Percentiles rank a stretch among this genome's conserved stretches.
Conservation (phyloP, 1,139 yeast genomes). For the Saccharomyces hybrid region DNA sequence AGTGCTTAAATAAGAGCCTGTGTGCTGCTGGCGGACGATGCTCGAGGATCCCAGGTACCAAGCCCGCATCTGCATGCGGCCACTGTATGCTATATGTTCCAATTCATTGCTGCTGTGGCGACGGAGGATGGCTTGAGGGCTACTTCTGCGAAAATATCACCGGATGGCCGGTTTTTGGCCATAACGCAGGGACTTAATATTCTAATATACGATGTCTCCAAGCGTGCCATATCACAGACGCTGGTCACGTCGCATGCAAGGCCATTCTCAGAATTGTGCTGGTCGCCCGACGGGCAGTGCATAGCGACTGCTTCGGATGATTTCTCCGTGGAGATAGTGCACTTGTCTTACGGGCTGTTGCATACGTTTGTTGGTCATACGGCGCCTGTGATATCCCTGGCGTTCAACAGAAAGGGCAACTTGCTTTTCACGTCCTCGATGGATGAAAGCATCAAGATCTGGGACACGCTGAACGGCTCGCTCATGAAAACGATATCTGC, state of each 20-base stretch:
- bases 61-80: not conserved
- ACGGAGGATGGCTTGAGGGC: slow-evolving; percentile 3
- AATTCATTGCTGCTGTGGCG: not conserved
- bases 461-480: slow-evolving; percentile 75
- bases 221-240: slow-evolving; percentile 23
- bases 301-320: slow-evolving; percentile 88
- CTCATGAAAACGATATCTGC: slow-evolving; percentile 80
- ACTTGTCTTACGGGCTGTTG: slow-evolving; percentile 44
- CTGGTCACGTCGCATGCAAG: slow-evolving; percentile 24
- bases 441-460: slow-evolving; percentile 82
- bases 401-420: slow-evolving; percentile 69
- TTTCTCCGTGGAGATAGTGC: slow-evolving; percentile 70
- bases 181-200: slow-evolving; percentile 42
- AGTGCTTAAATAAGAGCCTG: not conserved
- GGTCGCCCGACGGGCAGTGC: slow-evolving; percentile 68
- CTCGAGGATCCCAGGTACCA: not conserved
- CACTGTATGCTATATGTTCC: not conserved
- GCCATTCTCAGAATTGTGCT: slow-evolving; percentile 33
- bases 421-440: slow-evolving; percentile 74
- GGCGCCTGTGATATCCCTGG: slow-evolving; percentile 69
- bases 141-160: slow-evolving; percentile 55
- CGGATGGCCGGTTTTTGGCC: slow-evolving; percentile 59
- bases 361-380: slow-evolving; percentile 73
- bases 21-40: not conserved
- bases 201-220: slow-evolving; percentile 37